These are phyloP conservation scores for Fraxinus pennsylvanica DNA, from an alignment of 257 asterid genomes.

Conservation along the genomic window DNA sequence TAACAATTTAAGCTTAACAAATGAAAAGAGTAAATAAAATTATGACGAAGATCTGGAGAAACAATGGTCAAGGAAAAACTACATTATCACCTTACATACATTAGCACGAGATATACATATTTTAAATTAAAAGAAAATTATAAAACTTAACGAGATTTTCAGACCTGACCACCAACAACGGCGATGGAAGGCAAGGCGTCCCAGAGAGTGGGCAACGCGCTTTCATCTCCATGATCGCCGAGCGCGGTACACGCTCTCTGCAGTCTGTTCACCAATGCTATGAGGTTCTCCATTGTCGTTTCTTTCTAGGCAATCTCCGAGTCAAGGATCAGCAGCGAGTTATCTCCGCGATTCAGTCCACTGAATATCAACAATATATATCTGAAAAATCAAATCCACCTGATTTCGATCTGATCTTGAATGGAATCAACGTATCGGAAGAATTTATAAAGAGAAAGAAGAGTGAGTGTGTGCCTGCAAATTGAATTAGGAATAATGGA, in stretches of 20 bases:
- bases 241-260: slow-evolving; percentile 88
- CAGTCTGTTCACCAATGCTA: slow-evolving; percentile 62
- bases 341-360: neutral
- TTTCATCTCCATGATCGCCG: slow-evolving; percentile 81
- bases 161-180: slow-evolving; percentile 87
- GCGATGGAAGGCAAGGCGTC: slow-evolving; percentile 83
- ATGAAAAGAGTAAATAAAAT: neutral
- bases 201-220: slow-evolving; percentile 78
- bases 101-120: slow-evolving; percentile 15
- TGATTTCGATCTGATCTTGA: neutral
- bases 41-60: slow-evolving; percentile 12
- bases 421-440: neutral
- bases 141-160: neutral
- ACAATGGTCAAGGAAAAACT: neutral
- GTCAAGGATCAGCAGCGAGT: neutral
- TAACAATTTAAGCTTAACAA: neutral
- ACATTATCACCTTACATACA: slow-evolving; percentile 15
- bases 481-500: too few relatives aligned
- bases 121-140: neutral
- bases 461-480: neutral
- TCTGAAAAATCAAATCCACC: neutral
- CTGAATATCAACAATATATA: neutral
- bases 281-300: slow-evolving; percentile 59
- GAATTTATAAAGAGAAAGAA: neutral
- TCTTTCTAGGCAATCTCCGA: neutral